phyloP scores from a whole-genome alignment of 2,329 filamentous ascomycete species.

The Grosmannia clavigera region DNA sequence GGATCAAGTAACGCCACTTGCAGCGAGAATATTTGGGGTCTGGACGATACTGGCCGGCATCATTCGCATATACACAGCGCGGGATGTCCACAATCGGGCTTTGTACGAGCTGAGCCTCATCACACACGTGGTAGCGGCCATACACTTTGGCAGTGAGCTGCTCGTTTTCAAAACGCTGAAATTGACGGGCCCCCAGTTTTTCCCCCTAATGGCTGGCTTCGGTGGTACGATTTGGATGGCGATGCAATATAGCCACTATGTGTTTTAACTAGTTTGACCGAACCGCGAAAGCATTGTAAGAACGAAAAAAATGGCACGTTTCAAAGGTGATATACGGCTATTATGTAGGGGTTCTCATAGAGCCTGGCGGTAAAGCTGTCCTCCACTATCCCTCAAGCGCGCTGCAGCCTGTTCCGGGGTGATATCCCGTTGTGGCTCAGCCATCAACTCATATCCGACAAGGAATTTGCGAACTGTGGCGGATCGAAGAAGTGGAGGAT shows the following conservation, averaged over 20 bases:
- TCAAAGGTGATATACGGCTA: not conserved
- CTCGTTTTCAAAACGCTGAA: slow-evolving; percentile 64
- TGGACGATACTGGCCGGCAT: slow-evolving; percentile 74
- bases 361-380: slow-evolving; percentile 70
- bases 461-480: slow-evolving; percentile 93
- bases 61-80: slow-evolving; percentile 71
- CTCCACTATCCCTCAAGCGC: slow-evolving; percentile 61
- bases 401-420: slow-evolving; percentile 90
- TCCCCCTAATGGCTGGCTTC: slow-evolving; percentile 37
- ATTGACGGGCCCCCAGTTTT: slow-evolving; percentile 43
- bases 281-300: not conserved
- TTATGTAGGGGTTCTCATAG: slow-evolving; percentile 17
- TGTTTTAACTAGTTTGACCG: slow-evolving; percentile 21
- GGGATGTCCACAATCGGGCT: slow-evolving; percentile 59
- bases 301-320: not conserved
- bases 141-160: slow-evolving; percentile 73
- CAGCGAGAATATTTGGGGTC: slow-evolving; percentile 70
- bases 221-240: slow-evolving; percentile 47
- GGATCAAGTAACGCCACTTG: slow-evolving; percentile 61
- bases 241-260: slow-evolving; percentile 58
- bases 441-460: slow-evolving; percentile 93
- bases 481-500: slow-evolving; percentile 81
- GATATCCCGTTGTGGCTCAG: slow-evolving; percentile 95
- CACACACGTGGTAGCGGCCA: slow-evolving; percentile 67
- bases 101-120: slow-evolving; percentile 72